Conservation (phyloP, 2,329 filamentous ascomycete species). For the Colletotrichum spinosum region DNA sequence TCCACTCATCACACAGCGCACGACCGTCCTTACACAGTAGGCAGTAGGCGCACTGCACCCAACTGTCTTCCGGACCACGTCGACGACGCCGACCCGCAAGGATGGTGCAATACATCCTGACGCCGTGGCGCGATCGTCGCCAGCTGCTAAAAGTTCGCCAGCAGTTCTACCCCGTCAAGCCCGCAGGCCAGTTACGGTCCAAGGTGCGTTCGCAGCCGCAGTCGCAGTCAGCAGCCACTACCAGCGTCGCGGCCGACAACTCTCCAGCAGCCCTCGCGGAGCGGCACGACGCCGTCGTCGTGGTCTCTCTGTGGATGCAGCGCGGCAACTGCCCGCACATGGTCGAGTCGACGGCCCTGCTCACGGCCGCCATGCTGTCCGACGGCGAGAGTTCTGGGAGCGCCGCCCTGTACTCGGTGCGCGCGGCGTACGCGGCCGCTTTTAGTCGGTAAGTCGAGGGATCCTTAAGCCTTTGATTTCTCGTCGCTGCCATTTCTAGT, state of each 20-base stretch:
- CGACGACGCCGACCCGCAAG: neutral
- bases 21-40: neutral
- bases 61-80: constrained; percentile 2
- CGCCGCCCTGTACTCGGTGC: constrained; percentile 68
- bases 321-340: constrained; percentile 81
- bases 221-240: constrained; percentile 16
- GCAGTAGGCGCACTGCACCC: neutral
- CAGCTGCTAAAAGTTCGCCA: constrained; percentile 75
- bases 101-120: constrained; percentile 80
- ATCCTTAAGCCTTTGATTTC: constrained; percentile 18
- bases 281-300: constrained; percentile 63
- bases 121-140: constrained; percentile 75
- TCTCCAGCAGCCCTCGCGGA: constrained; percentile 42
- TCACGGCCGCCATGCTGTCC: constrained; percentile 76
- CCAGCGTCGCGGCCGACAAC: constrained; percentile 18
- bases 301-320: constrained; percentile 76
- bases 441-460: constrained; percentile 73
- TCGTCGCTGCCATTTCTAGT: neutral
- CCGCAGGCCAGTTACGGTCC: constrained; percentile 26
- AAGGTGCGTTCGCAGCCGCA: constrained; percentile 19
- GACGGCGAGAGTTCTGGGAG: constrained; percentile 60
- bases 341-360: constrained; percentile 81
- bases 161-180: constrained; percentile 68
- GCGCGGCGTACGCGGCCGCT: constrained; percentile 78
- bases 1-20: too few relatives aligned